These are phyloP conservation scores for Irpex lacteus DNA, from an alignment of 1,284 basidiomycete species.

Conservation along the genomic window DNA sequence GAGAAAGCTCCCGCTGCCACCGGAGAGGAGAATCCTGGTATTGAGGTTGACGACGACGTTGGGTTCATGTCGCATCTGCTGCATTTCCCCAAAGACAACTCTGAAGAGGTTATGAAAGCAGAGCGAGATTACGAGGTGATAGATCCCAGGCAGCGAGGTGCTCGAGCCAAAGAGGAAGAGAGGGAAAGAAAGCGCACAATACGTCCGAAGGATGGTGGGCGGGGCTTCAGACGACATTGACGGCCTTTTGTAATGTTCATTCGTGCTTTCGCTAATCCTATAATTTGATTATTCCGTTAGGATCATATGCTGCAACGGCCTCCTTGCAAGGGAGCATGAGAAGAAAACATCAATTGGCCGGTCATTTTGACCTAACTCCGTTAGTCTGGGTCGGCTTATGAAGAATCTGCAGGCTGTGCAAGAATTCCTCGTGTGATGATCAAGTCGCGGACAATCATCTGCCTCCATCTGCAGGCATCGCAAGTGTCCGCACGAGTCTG, in stretches of 20 bases:
- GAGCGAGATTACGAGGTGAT: constrained; percentile 91
- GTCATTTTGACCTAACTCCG: neutral
- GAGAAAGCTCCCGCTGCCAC: constrained; percentile 4
- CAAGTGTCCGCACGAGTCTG: neutral
- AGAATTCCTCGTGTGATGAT: neutral
- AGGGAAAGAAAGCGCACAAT: constrained; percentile 54
- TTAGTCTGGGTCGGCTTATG: neutral
- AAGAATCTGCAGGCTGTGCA: neutral
- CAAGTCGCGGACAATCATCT: neutral
- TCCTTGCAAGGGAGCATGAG: neutral
- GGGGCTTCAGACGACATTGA: constrained; percentile 23
- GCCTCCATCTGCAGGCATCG: neutral
- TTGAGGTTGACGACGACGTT: constrained; percentile 81
- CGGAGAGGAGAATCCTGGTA: constrained; percentile 45
- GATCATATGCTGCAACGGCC: neutral
- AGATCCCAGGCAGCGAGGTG: constrained; percentile 69
- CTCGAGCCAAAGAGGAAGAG: constrained; percentile 72
- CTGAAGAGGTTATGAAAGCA: constrained; percentile 74
- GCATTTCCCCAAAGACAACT: constrained; percentile 76
- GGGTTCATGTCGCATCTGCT: constrained; percentile 79
- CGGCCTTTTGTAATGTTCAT: neutral
- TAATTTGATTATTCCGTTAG: neutral
- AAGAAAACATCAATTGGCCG: neutral
- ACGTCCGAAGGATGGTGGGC: constrained; percentile 30
- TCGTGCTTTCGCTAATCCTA: neutral